phyloP scores from a whole-genome alignment of 2,329 filamentous ascomycete genomes.

The Pseudopyrenochaeta lycopersici region DNA sequence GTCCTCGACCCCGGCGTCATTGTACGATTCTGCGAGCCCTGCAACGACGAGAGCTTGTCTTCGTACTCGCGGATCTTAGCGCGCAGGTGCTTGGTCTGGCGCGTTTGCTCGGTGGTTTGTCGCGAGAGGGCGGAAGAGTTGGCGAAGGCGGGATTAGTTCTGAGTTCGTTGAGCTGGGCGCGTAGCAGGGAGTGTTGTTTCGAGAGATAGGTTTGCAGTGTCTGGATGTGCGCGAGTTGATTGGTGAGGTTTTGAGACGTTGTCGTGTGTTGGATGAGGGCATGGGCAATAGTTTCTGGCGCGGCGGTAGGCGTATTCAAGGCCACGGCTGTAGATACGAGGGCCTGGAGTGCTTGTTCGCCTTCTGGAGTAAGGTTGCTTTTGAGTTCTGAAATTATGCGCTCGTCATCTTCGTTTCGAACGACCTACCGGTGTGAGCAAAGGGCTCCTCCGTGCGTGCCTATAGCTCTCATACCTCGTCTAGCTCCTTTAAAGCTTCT shows the following conservation, averaged over 20 bases:
- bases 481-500: constrained; percentile 65
- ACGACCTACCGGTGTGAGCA: constrained; percentile 28
- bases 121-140: constrained; percentile 67
- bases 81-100: constrained; percentile 72
- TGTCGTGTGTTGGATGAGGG: constrained; percentile 44
- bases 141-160: constrained; percentile 46
- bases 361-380: constrained; percentile 38
- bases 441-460: constrained; percentile 16
- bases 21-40: constrained; percentile 27
- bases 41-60: constrained; percentile 51
- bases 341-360: constrained; percentile 41
- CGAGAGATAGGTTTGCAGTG: constrained; percentile 43
- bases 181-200: constrained; percentile 43
- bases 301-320: constrained; percentile 45
- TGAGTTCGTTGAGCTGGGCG: constrained; percentile 40
- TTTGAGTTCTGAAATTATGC: constrained; percentile 34
- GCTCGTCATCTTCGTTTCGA: constrained; percentile 27
- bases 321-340: constrained; percentile 48
- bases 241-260: constrained; percentile 42
- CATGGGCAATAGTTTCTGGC: constrained; percentile 43
- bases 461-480: constrained; percentile 40
- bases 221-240: constrained; percentile 43
- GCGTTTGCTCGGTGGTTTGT: constrained; percentile 77
- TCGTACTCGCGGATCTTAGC: constrained; percentile 73
- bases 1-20: constrained; percentile 42